Evolutionary conservation across 1,284 basidiomycete species (phyloP), one percentile per base, ranked within the genome.

Genomic region (Coniferiporia weirii): DNA sequence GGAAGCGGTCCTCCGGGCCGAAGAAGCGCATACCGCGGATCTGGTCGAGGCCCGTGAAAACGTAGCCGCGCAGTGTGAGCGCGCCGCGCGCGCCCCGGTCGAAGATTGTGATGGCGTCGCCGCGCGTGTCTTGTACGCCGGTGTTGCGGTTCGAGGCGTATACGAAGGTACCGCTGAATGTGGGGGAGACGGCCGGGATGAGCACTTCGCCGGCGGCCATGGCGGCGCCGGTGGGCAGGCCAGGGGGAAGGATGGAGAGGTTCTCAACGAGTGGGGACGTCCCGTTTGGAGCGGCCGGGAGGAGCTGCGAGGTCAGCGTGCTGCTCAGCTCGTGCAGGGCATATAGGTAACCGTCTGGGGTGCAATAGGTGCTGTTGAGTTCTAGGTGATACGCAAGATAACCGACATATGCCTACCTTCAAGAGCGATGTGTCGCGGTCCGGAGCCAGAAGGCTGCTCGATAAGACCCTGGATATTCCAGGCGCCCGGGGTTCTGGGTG

Each of bases 101-200:
- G 65, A 82, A 84, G 60, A 89, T 80, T 8, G 83, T 81, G 62
- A 88, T 84, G 0, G 80, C 75, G 69, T 88, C 86, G 8, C 85
- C 84, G 3, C 71, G 74, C 58, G 73, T 68, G 59, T 74, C 78
- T 66, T 74, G 77, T 49, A 71, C 74, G 7, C 78, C 81, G 0
- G 69, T 78, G 68, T 87, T 85, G 56, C 86, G 78, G 72, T 89
- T 89, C n/a, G 84, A 85, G 32, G 78, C 78, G 71, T 87, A 89
- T 61, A 89, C 78, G 66, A 82, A 84, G 0, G 79, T 76, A 0
- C 64, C 74, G 0, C 77, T 77, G 73, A 81, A 85, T 10, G 69
- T 61, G 1, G 63, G 47, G 15, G 77, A 79, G 1, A 79, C 75
- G 4, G 73, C 57, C 0, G 85, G 83, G 59, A 84, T 77, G 52